Evolutionary conservation across 2,329 filamentous ascomycete genomes (phyloP), one percentile per base, ranked within the genome.

Genomic region (Fusarium buxicola): DNA sequence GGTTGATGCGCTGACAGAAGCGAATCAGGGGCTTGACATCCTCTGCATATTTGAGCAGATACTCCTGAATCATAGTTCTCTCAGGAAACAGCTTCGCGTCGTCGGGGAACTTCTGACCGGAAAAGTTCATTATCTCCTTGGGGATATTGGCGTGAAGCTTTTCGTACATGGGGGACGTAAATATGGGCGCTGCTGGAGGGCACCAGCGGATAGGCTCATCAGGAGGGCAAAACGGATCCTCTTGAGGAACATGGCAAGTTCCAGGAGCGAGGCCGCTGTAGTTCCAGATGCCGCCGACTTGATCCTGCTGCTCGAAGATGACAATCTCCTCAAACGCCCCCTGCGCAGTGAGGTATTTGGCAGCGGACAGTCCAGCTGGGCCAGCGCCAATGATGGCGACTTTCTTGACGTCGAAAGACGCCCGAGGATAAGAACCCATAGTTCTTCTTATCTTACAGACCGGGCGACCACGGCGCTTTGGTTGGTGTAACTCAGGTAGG

Each of bases 61-160:
- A 97, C 18, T 86, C 75, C 60, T 90, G 84, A 3, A 97, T 91
- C 24, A 84, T 82, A 59, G 87, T 77, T 60, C 94, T 87, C 18
- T 82, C 84, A 0, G 94, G 94, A 68, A 94, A 96, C 1, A 96
- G 81, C 72, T 89, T 87, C 7, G 84, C 81, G 11, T 87, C 82
- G 2, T 81, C 70, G 0, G 86, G 82, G 70, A 95, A 95, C 1
- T 83, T 73, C 7, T 86, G 79, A 65, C 94, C 90, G 5, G 89
- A 89, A 74, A 89, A 97, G 5, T 83, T 80, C 94, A 98, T 98
- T 48, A 97, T 74, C 0, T 82, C 81, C 57, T 90, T 86, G 0
- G 93, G 91, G 43, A 97, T 93, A 74, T 98, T 98, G 18, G 94
- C 93, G 71, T 97, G 89, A 13, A 97, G 80, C 21, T 84, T 79